Percentiles rank a stretch among this genome's conserved stretches.
phyloP scores from a whole-genome alignment of 1,284 basidiomycete species.

The Moesziomyces antarcticus region DNA sequence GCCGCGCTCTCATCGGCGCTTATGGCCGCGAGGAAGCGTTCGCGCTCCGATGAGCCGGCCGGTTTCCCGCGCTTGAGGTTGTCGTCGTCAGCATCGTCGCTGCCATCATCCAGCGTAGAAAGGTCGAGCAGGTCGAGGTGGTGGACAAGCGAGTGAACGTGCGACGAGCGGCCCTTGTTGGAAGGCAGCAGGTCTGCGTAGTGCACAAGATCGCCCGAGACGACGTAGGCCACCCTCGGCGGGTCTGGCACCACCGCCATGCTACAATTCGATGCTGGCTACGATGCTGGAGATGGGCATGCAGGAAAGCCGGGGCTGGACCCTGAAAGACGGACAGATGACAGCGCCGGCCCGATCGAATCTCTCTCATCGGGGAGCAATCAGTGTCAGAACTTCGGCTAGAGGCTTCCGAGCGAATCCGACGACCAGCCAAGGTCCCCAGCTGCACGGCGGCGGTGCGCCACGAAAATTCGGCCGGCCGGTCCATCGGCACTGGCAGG shows the following conservation, averaged over 20 bases:
- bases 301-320: constrained; percentile 1
- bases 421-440: not conserved
- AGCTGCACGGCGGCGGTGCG: no score
- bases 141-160: constrained; percentile 78
- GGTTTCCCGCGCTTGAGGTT: not conserved
- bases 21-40: constrained; percentile 3
- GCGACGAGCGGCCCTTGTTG: constrained; percentile 80
- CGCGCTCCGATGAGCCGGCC: not conserved
- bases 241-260: constrained; percentile 12
- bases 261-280: not conserved
- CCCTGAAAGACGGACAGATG: not conserved
- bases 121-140: constrained; percentile 52
- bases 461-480: not conserved
- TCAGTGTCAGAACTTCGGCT: not conserved
- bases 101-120: constrained; percentile 3
- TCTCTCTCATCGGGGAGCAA: not conserved
- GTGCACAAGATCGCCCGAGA: constrained; percentile 74
- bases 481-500: no score
- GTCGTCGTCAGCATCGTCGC: not conserved
- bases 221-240: constrained; percentile 71
- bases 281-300: not conserved
- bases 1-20: not conserved
- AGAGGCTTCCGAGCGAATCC: not conserved
- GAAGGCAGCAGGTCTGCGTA: constrained; percentile 80
- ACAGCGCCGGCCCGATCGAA: not conserved